Conservation (phyloP, 2,329 filamentous ascomycete genomes). For the Peltaster fructicola region DNA sequence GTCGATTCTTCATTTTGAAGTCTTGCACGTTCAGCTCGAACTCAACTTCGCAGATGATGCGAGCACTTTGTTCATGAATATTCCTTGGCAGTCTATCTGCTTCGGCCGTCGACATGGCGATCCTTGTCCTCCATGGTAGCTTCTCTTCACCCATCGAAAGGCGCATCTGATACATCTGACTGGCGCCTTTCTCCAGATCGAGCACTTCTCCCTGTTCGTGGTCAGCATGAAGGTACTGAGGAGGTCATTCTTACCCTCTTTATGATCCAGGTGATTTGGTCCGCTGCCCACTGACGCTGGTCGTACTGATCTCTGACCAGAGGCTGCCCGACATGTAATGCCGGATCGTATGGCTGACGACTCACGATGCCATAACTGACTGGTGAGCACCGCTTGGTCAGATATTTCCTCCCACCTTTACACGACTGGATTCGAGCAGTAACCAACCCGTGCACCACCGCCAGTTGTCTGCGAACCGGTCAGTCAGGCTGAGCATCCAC, state of each 20-base stretch:
- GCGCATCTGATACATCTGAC: constrained; percentile 5
- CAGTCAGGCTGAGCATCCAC: no score
- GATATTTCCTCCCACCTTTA: constrained; percentile 2
- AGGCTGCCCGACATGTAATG: constrained; percentile 5
- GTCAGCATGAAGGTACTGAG: not conserved
- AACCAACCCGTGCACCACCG: constrained; percentile 2
- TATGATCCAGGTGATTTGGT: constrained; percentile 8
- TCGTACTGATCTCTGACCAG: constrained; percentile 4
- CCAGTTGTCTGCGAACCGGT: no score
- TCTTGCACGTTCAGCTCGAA: not conserved
- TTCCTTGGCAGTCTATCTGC: constrained; percentile 2
- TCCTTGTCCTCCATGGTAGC: constrained; percentile 4
- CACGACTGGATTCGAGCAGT: constrained; percentile 1
- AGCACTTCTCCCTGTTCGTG: constrained; percentile 5
- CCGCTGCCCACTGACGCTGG: constrained; percentile 6
- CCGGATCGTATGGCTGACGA: constrained; percentile 4
- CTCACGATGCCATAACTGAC: constrained; percentile 4
- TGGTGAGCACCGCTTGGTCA: constrained; percentile 4
- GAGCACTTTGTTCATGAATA: not conserved
- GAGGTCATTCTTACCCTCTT: constrained; percentile 3
- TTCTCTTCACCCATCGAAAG: constrained; percentile 4
- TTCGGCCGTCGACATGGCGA: constrained; percentile 2
- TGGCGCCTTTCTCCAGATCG: constrained; percentile 2
- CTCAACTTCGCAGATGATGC: constrained; percentile 3
- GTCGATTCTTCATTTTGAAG: constrained; percentile 3